phyloP scores from a whole-genome alignment of 208 protist species.

The Strigomonas oncopelti region DNA sequence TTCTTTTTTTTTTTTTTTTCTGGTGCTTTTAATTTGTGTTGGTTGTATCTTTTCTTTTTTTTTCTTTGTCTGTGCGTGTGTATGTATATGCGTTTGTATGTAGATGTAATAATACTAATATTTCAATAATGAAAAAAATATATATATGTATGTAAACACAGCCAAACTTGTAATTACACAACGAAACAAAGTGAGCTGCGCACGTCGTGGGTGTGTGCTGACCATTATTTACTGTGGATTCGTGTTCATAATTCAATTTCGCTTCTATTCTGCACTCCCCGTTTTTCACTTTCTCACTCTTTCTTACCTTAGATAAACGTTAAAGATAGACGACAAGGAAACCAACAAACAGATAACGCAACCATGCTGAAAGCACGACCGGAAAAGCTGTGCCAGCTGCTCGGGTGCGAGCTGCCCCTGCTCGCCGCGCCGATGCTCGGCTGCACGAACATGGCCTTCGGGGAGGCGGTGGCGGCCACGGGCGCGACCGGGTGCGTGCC shows the following conservation, averaged over 20 bases:
- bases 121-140: neutral
- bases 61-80: neutral
- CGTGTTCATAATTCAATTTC: no score
- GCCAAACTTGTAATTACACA: no score
- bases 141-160: neutral
- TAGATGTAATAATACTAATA: constrained; percentile 1
- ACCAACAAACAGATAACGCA: neutral
- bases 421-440: constrained; percentile 26
- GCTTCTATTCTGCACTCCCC: no score
- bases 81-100: constrained; percentile 5
- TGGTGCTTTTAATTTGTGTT: constrained; percentile 11
- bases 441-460: constrained; percentile 13
- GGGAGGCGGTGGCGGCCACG: constrained; percentile 11
- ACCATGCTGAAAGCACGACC: neutral
- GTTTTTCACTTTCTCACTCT: neutral
- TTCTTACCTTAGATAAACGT: neutral
- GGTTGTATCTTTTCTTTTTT: constrained; percentile 1
- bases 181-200: no score
- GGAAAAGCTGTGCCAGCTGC: constrained; percentile 15
- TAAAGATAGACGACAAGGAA: no score
- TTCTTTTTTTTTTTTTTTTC: constrained; percentile 1
- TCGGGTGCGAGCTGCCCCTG: constrained; percentile 19
- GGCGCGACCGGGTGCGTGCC: constrained; percentile 24
- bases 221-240: no score
- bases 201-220: no score